Conservation (phyloP, 2,329 filamentous ascomycete species). For the Byssoonygena ceratinophila region DNA sequence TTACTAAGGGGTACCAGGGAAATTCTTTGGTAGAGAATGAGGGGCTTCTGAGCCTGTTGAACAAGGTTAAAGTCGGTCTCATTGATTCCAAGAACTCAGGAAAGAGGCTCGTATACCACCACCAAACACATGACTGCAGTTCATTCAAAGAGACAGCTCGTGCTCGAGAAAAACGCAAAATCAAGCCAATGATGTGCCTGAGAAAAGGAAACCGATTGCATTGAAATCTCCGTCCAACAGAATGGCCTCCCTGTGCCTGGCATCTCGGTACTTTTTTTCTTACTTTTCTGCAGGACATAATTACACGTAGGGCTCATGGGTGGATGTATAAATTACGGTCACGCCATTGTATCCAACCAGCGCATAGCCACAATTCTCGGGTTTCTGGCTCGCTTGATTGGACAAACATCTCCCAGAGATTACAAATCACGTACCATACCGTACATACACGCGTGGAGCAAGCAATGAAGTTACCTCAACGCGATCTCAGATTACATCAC, state of each 20-base stretch:
- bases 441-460: not conserved
- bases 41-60: not conserved
- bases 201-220: not conserved
- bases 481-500: too few relatives aligned
- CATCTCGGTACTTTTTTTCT: conserved; percentile 2
- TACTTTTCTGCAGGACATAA: not conserved
- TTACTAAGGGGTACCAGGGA: not conserved
- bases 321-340: not conserved
- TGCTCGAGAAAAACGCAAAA: not conserved
- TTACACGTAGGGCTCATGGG: not conserved
- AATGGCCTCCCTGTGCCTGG: not conserved
- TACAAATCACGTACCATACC: too few relatives aligned
- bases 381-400: not conserved
- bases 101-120: not conserved
- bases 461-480: not conserved
- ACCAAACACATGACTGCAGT: not conserved
- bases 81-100: not conserved
- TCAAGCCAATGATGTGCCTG: not conserved
- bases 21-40: conserved; percentile 1
- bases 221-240: not conserved
- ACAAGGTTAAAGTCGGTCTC: conserved; percentile 7
- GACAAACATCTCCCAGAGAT: too few relatives aligned
- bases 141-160: not conserved
- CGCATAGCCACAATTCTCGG: not conserved
- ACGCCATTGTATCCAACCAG: not conserved